Evolutionary conservation across 2,329 filamentous ascomycete genomes (phyloP).

Genomic region (Cryphonectria japonica): DNA sequence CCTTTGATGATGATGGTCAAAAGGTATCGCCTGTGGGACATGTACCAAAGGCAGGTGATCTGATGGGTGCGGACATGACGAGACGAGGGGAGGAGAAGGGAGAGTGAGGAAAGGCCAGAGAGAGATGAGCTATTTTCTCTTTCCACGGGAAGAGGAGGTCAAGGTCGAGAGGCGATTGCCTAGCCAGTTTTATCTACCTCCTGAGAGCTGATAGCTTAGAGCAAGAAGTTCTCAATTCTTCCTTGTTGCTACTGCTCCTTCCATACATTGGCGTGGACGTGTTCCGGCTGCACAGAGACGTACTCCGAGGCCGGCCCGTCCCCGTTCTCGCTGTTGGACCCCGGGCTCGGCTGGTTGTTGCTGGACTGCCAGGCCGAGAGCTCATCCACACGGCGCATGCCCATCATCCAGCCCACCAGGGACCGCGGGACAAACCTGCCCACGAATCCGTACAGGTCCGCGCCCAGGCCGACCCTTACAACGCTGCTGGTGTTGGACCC

Average conservation of each 20-base stretch:
- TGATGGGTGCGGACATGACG: neutral
- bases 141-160: neutral
- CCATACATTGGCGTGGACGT: constrained; percentile 53
- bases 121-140: neutral
- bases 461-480: constrained; percentile 82
- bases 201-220: neutral
- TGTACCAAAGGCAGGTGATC: neutral
- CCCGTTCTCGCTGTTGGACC: constrained; percentile 37
- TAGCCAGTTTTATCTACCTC: neutral
- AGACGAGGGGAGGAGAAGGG: neutral
- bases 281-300: constrained; percentile 51
- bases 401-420: constrained; percentile 93
- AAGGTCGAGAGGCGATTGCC: neutral
- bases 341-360: constrained; percentile 33
- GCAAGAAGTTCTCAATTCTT: neutral
- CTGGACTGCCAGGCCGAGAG: constrained; percentile 56
- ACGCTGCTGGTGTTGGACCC: constrained; percentile 63
- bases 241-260: constrained; percentile 39
- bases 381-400: constrained; percentile 66
- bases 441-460: constrained; percentile 81
- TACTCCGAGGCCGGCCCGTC: constrained; percentile 48
- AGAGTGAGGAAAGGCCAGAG: no score
- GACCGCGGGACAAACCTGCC: constrained; percentile 77
- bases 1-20: constrained; percentile 1
- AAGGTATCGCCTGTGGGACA: neutral